Percentiles rank a stretch among this genome's conserved stretches.
These are phyloP conservation scores for Pseudozyma sp. DNA, from an alignment of 1,284 basidiomycete species.

Conservation along the genomic window DNA sequence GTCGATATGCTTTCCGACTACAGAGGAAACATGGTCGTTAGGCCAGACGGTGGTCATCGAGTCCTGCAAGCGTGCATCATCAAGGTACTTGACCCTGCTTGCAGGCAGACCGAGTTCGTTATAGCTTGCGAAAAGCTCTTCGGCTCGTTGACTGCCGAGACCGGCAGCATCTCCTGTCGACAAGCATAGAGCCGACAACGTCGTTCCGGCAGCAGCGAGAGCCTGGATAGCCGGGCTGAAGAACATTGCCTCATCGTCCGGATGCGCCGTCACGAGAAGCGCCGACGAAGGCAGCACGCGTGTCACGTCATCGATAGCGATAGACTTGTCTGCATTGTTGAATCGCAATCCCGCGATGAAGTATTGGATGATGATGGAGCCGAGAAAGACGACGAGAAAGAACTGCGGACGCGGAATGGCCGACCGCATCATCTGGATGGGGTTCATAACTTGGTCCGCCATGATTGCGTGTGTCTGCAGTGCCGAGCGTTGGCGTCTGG, in stretches of 20 bases:
- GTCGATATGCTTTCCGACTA: slow-evolving; percentile 75
- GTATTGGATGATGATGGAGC: slow-evolving; percentile 35
- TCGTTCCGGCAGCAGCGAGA: slow-evolving; percentile 71
- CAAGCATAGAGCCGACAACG: slow-evolving; percentile 71
- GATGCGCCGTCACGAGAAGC: slow-evolving; percentile 84
- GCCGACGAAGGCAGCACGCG: slow-evolving; percentile 33
- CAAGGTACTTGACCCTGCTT: slow-evolving; percentile 75
- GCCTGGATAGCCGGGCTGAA: slow-evolving; percentile 82
- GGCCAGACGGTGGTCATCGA: slow-evolving; percentile 81
- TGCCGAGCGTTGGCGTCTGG: too few relatives aligned
- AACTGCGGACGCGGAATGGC: slow-evolving; percentile 43
- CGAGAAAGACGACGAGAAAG: slow-evolving; percentile 36
- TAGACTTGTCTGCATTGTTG: slow-evolving; percentile 12
- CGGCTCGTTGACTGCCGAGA: slow-evolving; percentile 75
- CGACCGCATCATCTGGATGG: slow-evolving; percentile 30
- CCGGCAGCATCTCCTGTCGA: slow-evolving; percentile 81
- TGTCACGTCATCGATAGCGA: neutral
- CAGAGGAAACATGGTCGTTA: slow-evolving; percentile 74
- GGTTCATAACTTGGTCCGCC: slow-evolving; percentile 14
- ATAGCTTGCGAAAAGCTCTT: slow-evolving; percentile 75
- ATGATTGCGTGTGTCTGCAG: neutral
- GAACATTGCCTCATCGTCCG: slow-evolving; percentile 92
- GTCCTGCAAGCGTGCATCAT: slow-evolving; percentile 82
- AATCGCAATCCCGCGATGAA: slow-evolving; percentile 36
- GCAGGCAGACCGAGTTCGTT: slow-evolving; percentile 76